Conservation (phyloP, 306 rosid genomes). For the Cicer pinnatifidum region DNA sequence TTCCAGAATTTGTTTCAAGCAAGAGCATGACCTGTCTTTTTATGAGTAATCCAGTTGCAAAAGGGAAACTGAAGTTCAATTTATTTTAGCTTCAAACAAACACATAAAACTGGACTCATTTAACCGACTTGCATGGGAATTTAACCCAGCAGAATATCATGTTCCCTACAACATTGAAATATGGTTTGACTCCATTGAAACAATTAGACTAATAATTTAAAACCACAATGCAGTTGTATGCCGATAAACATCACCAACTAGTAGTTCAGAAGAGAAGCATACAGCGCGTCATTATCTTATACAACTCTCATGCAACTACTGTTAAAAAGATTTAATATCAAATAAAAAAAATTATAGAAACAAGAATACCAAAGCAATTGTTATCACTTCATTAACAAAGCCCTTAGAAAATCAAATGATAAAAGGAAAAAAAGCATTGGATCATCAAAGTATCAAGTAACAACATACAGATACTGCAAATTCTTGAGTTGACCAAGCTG, state of each 20-base stretch:
- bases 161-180: constrained; percentile 14
- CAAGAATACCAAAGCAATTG: not conserved
- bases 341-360: not conserved
- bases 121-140: constrained; percentile 12
- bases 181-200: not conserved
- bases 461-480: constrained; percentile 90
- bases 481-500: constrained; percentile 97
- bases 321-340: not conserved
- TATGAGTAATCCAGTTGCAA: not conserved
- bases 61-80: not conserved
- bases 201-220: not conserved
- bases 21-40: constrained; percentile 13
- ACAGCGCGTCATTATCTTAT: not conserved
- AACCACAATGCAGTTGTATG: not conserved
- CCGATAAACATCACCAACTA: not conserved
- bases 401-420: constrained; percentile 9
- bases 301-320: not conserved
- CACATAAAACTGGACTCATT: not conserved
- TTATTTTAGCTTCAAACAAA: not conserved
- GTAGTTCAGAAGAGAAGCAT: not conserved
- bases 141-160: constrained; percentile 23
- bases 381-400: constrained; percentile 21
- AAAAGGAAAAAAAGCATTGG: constrained; percentile 28
- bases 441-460: constrained; percentile 36
- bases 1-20: not conserved